Evolutionary conservation across 2,329 filamentous ascomycete genomes (phyloP), one percentile per base, ranked within the genome.

Genomic region (Phialocephala subalpina): DNA sequence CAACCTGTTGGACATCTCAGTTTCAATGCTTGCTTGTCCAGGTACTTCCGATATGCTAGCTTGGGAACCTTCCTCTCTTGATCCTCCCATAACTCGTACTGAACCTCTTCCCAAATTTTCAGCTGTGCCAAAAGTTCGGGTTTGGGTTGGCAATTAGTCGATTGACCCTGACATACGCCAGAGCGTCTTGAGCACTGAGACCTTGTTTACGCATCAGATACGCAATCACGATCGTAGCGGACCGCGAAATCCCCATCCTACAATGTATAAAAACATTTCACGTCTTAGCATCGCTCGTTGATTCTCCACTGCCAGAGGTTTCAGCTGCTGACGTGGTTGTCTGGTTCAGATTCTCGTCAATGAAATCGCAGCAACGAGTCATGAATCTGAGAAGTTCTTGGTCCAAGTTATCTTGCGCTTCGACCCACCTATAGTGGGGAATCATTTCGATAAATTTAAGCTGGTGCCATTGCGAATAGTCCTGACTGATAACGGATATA

Each of bases 171-270:
- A 58, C 36, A 5, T 27, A 25, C 9, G 7, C 38, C 12, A 58
- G 27, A 20, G 22, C 60, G 6, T 57, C 47, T 5, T 27, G 36
- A 11, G 59, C 29, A 25, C 38, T 33, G 11, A 55, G 52, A 12
- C 70, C 49, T 33, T 73, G 62, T 47, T 65, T 74, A 16, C 75
- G 69, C 77, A 78, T 78, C 12, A 78, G 70, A 63, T 78, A 78
- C 49, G 76, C 76, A 38, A 78, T 72, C 9, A 74, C 66, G 12
- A 72, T 71, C 2, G 76, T 73, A 6, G 77, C 73, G 1, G 76
- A 77, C 16, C 76, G 74, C 20, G 77, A 78, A 35, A 76, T 66
- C 6, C 77, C 77, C 35, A 67, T 61, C 42, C 81, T 78, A 64
- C 77, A 79, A 60, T 77, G 76, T 11, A 78, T 70, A 2, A 78